Percentiles rank a stretch among this genome's conserved stretches.
Evolutionary conservation across 345 rosid species (phyloP).

Genomic region (Lumnitzera racemosa): DNA sequence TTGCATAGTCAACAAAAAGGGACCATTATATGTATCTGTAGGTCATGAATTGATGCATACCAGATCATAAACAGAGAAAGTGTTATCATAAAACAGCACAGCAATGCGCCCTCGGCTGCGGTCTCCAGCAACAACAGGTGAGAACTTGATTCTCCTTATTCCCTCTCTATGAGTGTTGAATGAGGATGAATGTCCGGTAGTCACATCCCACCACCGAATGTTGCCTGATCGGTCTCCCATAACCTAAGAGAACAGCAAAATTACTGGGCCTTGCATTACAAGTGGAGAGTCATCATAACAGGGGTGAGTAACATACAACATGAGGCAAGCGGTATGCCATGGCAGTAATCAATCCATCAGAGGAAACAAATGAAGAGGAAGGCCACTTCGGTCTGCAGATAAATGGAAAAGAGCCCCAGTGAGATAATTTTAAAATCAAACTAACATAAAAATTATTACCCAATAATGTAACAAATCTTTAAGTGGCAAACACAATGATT

Average conservation of each 20-base stretch:
- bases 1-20: background rate
- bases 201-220: slow-evolving; percentile 99
- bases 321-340: slow-evolving; percentile 98
- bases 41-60: slow-evolving; percentile 37
- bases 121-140: slow-evolving; percentile 93
- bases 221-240: slow-evolving; percentile 83
- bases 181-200: slow-evolving; percentile 91
- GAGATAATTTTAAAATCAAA: background rate
- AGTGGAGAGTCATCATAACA: slow-evolving; percentile 12
- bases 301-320: slow-evolving; percentile 55
- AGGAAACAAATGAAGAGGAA: slow-evolving; percentile 84
- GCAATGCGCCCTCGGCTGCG: slow-evolving; percentile 92
- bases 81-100: slow-evolving; percentile 90
- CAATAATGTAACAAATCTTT: too few species aligned
- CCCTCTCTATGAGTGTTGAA: slow-evolving; percentile 90
- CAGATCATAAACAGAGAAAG: slow-evolving; percentile 89
- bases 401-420: slow-evolving; percentile 20
- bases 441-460: too few species aligned
- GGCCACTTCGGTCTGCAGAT: slow-evolving; percentile 97
- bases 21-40: background rate
- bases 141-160: slow-evolving; percentile 86
- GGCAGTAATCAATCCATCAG: slow-evolving; percentile 91
- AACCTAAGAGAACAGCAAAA: slow-evolving; percentile 21
- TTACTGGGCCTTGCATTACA: slow-evolving; percentile 8
- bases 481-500: too few species aligned